Base-by-base conservation (phyloP, 2,329 filamentous ascomycete genomes). In the Verticillium nubilum region DNA sequence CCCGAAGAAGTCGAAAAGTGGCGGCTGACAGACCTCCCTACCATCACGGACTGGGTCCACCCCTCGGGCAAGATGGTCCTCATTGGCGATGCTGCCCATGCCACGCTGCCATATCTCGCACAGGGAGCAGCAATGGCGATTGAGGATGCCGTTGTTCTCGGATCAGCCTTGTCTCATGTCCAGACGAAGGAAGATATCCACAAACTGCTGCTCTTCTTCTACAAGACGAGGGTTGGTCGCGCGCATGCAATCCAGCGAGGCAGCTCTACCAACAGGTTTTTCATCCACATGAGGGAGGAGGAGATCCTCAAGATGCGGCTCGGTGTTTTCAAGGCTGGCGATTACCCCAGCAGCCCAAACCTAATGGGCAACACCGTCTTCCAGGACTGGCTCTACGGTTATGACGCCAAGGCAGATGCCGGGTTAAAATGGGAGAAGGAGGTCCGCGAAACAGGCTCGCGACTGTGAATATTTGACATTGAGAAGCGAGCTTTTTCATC, bases 11-110 rank as follows among this genome's bases (percentile, higher is more conserved):
- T 61, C 54, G 60, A 53, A 19, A 52, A 61, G 53, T 59, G 60
- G 55, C 19, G 59, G 13, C 25, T 58, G 1, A 27, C 25, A 2
- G n/a, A 53, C 3, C 50, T 29, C 1, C 28, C 42, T 25, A 17
- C 17, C 17, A 61, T 61, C 17, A 59, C 13, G 15, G 47, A 57
- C 1, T 88, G 86, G 86, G 82, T 77, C 0, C 80, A 87, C 62
- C 70, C 78, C 0, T 80, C 77, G 0, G 84, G 79, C 0, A 73
- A 80, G 0, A 86, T 86, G 65, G 81, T 82, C 31, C 62, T 69
- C 10, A 62, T 68, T 1, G 66, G 67, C 15, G 67, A 69, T 57
- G 67, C 66, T 1, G 66, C 67, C 1, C 67, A 69, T 56, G 67
- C 67, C 6, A 63, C 62, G 13, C 67, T 64, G 1, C 68, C 68